phyloP scores from a whole-genome alignment of 1,284 basidiomycete species.

The Boletus mariae region DNA sequence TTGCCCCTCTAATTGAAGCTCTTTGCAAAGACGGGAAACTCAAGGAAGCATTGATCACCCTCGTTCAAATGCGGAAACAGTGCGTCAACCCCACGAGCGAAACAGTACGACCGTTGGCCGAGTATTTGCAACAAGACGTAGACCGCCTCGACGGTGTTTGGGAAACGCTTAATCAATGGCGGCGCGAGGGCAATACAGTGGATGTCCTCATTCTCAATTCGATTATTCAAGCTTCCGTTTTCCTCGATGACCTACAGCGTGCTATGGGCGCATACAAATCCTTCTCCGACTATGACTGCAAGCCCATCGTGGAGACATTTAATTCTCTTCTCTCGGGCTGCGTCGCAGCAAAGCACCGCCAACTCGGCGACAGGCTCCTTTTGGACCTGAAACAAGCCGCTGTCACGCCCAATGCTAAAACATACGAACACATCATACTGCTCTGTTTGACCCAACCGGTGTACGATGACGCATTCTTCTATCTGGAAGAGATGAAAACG shows the following conservation, averaged over 20 bases:
- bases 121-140: constrained; percentile 44
- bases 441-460: constrained; percentile 66
- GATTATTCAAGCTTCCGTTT: constrained; percentile 60
- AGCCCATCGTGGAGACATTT: constrained; percentile 64
- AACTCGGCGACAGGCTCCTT: constrained; percentile 61
- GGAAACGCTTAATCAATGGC: constrained; percentile 59
- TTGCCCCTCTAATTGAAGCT: constrained; percentile 66
- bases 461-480: constrained; percentile 87
- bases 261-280: constrained; percentile 75
- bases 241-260: constrained; percentile 68
- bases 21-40: constrained; percentile 51
- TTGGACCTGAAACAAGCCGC: constrained; percentile 55
- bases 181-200: constrained; percentile 47
- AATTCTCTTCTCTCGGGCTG: constrained; percentile 69
- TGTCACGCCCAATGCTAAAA: constrained; percentile 53
- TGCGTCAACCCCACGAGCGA: constrained; percentile 43
- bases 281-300: constrained; percentile 50
- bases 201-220: constrained; percentile 62
- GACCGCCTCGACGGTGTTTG: constrained; percentile 66
- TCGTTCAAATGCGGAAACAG: constrained; percentile 54
- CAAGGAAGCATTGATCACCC: constrained; percentile 54
- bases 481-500: constrained; percentile 82
- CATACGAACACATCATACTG: constrained; percentile 64
- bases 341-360: constrained; percentile 48
- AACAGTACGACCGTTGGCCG: constrained; percentile 52